Evolutionary conservation across 2,329 filamentous ascomycete species (phyloP), one percentile per base, ranked within the genome.

Genomic region (Aureobasidium sp.): DNA sequence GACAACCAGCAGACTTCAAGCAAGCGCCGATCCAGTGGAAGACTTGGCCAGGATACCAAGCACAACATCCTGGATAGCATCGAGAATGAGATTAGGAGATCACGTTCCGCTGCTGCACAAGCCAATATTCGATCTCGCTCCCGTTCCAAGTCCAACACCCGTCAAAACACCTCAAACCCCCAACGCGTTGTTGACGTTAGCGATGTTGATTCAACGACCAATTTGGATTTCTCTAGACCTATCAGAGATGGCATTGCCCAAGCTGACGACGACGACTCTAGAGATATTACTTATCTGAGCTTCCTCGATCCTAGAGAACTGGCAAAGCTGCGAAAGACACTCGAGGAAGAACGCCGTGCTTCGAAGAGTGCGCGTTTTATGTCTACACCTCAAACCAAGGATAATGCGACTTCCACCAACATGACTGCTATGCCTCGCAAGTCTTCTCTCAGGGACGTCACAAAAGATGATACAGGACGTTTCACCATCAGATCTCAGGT

Each of bases 261-360:
- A 61, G 25, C 67, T 67, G 5, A 36, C 31, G 31, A 56, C 15
- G 70, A 70, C 27, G 67, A 68, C 41, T 65, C 52, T 9, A 63
- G 63, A 36, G 76, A 82, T 60, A 65, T 83, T 51, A 85, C 83
- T 1, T 73, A 82, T 63, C 68, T 86, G 55, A 85, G 80, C 70
- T 78, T 79, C 63, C 77, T 84, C 63, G 78, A 83, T 67, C 76
- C 76, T 57, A 72, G 77, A 61, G 78, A 82, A 58, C 79, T 85
- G 67, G 79, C 79, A 34, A 75, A 78, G 47, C 73, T 86, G 55
- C 79, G 84, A 44, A 82, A 79, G 67, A 77, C 75, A 15, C 67
- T 86, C 7, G 84, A 86, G 68, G 78, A 82, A 64, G 82, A 85
- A 70, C 74, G 79, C 57, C 70, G 78, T 34, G 75, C 76, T 34